Evolutionary conservation across 345 rosid species (phyloP).

Genomic region (Aethionema arabicum): DNA sequence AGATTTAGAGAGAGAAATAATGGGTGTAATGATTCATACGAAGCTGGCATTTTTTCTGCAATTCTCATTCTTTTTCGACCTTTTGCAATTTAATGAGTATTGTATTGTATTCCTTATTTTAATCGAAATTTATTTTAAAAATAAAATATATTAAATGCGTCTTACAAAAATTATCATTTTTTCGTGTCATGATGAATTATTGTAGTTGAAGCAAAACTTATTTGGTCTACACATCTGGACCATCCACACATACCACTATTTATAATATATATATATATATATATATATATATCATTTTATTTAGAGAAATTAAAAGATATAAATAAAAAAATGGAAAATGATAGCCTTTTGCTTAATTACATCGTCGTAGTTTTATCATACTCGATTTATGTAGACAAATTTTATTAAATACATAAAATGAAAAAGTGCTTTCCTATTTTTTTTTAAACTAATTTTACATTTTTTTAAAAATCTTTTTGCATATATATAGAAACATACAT

Average conservation of each 20-base stretch:
- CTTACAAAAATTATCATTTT: not conserved
- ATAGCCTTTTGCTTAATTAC: not conserved
- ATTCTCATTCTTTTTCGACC: no score
- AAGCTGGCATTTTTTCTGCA: slow-evolving; percentile 31
- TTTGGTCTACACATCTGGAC: slow-evolving; percentile 29
- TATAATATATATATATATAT: slow-evolving; percentile 18
- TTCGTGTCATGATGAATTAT: slow-evolving; percentile 27
- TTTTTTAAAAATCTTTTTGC: no score
- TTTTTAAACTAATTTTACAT: no score
- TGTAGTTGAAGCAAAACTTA: slow-evolving; percentile 27
- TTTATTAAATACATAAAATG: no score
- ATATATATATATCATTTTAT: slow-evolving; percentile 3
- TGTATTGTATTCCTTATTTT: not conserved
- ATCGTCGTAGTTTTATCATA: no score
- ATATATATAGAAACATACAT: no score
- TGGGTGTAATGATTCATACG: slow-evolving; percentile 32
- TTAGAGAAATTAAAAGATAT: slow-evolving; percentile 5
- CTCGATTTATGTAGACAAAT: no score
- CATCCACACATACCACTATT: not conserved
- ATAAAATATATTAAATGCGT: not conserved
- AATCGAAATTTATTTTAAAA: not conserved
- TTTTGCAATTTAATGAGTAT: not conserved
- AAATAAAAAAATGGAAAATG: slow-evolving; percentile 1
- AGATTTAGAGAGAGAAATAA: slow-evolving; percentile 28
- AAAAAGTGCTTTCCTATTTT: no score